Base-by-base conservation (phyloP, 495 filamentous ascomycete species). In the Penicillium longicatenatum region DNA sequence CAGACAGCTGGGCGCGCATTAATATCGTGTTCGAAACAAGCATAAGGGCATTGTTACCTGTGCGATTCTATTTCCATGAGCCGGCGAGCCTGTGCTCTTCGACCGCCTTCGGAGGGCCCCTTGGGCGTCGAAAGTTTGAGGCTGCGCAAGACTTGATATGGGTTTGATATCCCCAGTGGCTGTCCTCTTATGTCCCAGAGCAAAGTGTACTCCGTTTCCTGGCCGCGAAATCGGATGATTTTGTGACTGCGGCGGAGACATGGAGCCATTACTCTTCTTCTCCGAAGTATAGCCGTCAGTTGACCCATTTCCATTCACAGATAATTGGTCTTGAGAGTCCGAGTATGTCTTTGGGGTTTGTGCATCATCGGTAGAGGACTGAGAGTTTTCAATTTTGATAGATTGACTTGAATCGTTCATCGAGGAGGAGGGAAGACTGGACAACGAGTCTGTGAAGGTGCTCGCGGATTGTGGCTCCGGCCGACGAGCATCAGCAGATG, bases 1-100 rank as follows among this genome's bases (percentile, higher is more conserved):
- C 82, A 30, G 91, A 90, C 45, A 94, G 70, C 88, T 95, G 64
- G 41, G 54, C 52, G 52, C 16, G 35, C 30, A 35, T 64, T 17
- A 60, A 55, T 50, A 53, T 55, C 14, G 35, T 16, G 43, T 52
- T 74, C 48, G 64, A 56, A 52, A 68, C 50, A 54, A 50, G 46
- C 11, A 3, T 3, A 54, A 55, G 11, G 17, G n/a, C 12, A 58
- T 24, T 30, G 71, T 66, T 82, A 91, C 90, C 82, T 92, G 89
- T 68, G 86, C 86, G 65, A 92, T 89, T 64, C 83, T 86, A 62
- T 80, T 88, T 39, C 80, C 79, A 50, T 81, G 73, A 5, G 84
- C 81, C 35, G 84, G 72, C 35, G 81, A 78, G 67, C 89, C 90
- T 46, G 83, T 84, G 61, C 82, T 92, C 68, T 86, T 82, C 16